Evolutionary conservation across 2,329 filamentous ascomycete genomes (phyloP).

Genomic region (Mycosphaerella sp.): DNA sequence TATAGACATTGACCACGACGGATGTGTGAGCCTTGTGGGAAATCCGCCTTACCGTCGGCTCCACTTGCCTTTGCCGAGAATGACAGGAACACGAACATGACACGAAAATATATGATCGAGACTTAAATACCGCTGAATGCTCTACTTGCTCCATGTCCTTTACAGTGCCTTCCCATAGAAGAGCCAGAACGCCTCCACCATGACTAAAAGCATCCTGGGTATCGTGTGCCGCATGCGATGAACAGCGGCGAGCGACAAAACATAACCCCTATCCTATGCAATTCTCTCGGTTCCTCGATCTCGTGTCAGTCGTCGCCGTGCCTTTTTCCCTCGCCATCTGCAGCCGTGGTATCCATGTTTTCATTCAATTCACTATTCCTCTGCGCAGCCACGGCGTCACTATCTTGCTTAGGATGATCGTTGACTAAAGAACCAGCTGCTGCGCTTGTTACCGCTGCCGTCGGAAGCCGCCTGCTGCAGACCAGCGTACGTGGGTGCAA

Average conservation of each 20-base stretch:
- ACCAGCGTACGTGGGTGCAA: conserved; percentile 39
- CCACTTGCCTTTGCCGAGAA: background rate
- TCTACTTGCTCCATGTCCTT: background rate
- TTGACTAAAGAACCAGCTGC: conserved; percentile 70
- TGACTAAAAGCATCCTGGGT: conserved; percentile 9
- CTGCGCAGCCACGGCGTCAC: background rate
- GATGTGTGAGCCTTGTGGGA: conserved; percentile 1
- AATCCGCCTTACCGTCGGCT: conserved; percentile 3
- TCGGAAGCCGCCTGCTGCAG: conserved; percentile 32
- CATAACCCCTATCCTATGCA: conserved; percentile 8
- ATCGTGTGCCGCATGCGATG: conserved; percentile 9
- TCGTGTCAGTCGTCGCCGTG: conserved; percentile 4
- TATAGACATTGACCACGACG: conserved; percentile 10
- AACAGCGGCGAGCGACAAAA: conserved; percentile 10
- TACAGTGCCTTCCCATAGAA: background rate
- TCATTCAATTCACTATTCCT: background rate
- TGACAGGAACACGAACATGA: background rate
- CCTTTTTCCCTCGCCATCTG: background rate
- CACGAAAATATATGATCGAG: background rate
- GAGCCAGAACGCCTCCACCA: background rate
- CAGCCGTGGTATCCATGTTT: background rate
- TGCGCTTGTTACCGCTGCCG: conserved; percentile 51
- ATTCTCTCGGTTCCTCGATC: conserved; percentile 1
- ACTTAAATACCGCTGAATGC: background rate
- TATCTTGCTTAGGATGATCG: conserved; percentile 9